Conservation (phyloP, 2,329 filamentous ascomycete genomes). For the Piedraia hortae region DNA sequence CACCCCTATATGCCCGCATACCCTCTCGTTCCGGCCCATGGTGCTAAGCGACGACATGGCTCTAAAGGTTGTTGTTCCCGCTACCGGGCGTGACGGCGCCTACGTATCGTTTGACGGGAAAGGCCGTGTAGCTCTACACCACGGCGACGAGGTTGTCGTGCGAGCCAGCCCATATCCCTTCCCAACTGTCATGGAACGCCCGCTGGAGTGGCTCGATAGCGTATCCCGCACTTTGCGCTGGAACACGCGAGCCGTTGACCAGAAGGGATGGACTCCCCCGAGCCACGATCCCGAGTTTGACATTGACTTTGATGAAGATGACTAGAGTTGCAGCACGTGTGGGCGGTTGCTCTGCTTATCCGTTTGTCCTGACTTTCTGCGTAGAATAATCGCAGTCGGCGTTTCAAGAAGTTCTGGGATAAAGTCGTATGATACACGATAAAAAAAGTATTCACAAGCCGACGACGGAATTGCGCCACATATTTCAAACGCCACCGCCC, state of each 20-base stretch:
- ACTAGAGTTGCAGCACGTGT: no score
- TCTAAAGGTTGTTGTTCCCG: conserved; percentile 65
- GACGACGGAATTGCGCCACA: no score
- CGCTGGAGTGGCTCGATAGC: conserved; percentile 89
- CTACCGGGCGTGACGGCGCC: conserved; percentile 64
- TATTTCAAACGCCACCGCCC: no score
- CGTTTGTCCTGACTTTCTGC: no score
- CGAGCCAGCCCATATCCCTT: conserved; percentile 91
- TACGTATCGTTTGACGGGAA: conserved; percentile 98
- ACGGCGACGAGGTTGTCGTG: conserved; percentile 88
- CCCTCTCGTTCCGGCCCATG: conserved; percentile 91
- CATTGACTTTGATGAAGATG: conserved; percentile 57
- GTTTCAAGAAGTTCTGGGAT: no score
- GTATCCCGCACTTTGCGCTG: conserved; percentile 76
- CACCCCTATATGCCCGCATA: conserved; percentile 93
- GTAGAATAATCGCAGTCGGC: no score
- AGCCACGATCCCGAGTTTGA: conserved; percentile 46
- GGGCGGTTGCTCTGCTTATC: no score
- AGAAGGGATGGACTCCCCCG: conserved; percentile 48
- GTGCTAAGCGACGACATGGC: conserved; percentile 85
- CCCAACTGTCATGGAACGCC: conserved; percentile 73
- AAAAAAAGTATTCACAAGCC: no score
- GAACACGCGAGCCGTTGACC: conserved; percentile 78
- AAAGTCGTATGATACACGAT: no score
- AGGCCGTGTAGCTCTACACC: conserved; percentile 70